Conservation (phyloP, 352 stramenopile species). For the Phytophthora europaea region DNA sequence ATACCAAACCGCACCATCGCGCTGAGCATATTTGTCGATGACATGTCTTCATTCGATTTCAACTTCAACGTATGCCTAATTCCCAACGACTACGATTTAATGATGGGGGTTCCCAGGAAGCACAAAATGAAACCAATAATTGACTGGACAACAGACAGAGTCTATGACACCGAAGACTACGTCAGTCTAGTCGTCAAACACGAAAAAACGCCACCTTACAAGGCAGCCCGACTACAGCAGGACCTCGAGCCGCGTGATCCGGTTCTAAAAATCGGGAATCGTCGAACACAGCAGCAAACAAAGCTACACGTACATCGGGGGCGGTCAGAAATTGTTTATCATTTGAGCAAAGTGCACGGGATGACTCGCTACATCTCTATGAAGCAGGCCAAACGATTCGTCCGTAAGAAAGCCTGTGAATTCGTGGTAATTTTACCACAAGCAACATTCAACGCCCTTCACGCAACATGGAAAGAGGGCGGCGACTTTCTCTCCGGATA, state of each 20-base stretch:
- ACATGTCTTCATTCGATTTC: constrained; percentile 12
- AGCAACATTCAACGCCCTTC: not conserved
- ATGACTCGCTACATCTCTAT: constrained; percentile 2
- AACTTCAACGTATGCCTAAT: constrained; percentile 18
- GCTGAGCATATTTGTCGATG: constrained; percentile 7
- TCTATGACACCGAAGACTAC: constrained; percentile 7
- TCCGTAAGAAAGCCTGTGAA: not conserved
- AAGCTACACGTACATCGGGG: constrained; percentile 6
- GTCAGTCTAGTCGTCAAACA: not conserved
- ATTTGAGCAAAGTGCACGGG: constrained; percentile 2
- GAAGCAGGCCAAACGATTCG: constrained; percentile 1
- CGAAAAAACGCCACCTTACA: not conserved
- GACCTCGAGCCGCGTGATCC: not conserved
- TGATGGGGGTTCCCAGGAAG: constrained; percentile 19
- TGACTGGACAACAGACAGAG: not conserved
- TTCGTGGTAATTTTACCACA: constrained; percentile 8
- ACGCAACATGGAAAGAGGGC: constrained; percentile 4
- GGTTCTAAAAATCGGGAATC: not conserved
- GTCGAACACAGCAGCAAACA: constrained; percentile 2
- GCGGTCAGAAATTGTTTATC: not conserved
- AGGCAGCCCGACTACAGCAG: not conserved
- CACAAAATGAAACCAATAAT: constrained; percentile 10
- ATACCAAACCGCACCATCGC: not conserved
- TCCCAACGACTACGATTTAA: not conserved
- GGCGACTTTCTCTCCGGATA: not conserved